Base-by-base conservation (phyloP, 1,284 basidiomycete species). In the Cryptococcus sp. region DNA sequence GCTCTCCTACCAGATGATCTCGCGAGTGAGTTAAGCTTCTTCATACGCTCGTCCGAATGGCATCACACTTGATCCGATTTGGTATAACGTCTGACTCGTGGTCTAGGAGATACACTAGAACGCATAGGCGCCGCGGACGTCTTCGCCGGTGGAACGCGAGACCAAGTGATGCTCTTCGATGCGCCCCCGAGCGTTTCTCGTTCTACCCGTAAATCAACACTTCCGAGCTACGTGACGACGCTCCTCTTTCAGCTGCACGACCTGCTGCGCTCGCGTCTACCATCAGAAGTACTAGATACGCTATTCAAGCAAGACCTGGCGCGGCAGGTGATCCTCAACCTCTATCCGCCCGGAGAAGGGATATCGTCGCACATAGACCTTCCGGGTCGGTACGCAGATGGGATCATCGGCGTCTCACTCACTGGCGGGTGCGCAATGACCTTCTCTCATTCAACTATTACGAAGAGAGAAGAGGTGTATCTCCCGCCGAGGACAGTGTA, bases 291-390 rank as follows among this genome's bases (percentile, higher is more conserved):
- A 0, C 49, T 42, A 20, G 8, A 19, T 2, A 54, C 59, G 0
- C 50, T 71, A 8, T 73, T 77, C 52, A 17, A 56, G 1, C 72
- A 75, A 47, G 47, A 38, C 2, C 61, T 76, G 11, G 67, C 68
- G 2, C 53, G 77, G 19, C 78, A 79, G 57, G 67, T 76, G 20
- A 82, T 82, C 50, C 64, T 82, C 54, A 82, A 82, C 66, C 71
- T 80, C 19, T 82, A 82, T 59, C 62, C 61, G 0, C 75, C 79
- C 0, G 78, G 79, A 20, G 54, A 77, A 54, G 81, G 81, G 3
- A 80, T 82, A 48, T 57, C 74, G 0, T 65, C 78, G 1, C 81
- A 82, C 55, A 61, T 82, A 23, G 81, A 82, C 58, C 73, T 82
- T 2, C 73, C 76, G 3, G 53, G 71, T 20, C 71, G 81, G 13